Evolutionary conservation across 1,284 basidiomycete species (phyloP).

Genomic region (Tremellales sp.): DNA sequence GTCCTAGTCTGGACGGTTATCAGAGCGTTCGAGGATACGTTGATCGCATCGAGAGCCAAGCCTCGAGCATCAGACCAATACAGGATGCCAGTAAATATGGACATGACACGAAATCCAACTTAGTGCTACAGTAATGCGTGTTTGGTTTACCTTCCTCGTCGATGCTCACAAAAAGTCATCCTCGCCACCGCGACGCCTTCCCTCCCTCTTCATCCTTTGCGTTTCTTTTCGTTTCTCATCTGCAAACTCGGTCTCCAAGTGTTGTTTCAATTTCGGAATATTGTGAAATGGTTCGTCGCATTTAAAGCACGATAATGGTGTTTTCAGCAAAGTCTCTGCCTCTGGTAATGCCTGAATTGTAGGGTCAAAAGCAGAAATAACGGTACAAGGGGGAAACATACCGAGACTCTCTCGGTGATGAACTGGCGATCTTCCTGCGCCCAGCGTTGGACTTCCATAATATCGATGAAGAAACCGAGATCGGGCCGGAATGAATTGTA

Average conservation of each 20-base stretch:
- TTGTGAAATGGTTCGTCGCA: conserved; percentile 62
- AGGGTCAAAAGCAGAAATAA: conserved; percentile 3
- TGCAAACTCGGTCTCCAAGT: conserved; percentile 43
- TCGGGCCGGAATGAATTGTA: conserved; percentile 90
- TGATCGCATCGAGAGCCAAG: no score
- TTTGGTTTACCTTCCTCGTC: no score
- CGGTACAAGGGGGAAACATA: conserved; percentile 1
- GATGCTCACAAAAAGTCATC: conserved; percentile 18
- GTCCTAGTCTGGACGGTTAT: no score
- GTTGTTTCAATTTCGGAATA: conserved; percentile 68
- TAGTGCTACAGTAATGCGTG: no score
- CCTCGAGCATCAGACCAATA: no score
- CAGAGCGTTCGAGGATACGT: no score
- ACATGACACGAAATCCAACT: no score
- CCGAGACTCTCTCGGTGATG: conserved; percentile 15
- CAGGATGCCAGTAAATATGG: no score
- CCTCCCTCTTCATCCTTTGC: conserved; percentile 16
- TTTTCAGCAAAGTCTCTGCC: conserved; percentile 63
- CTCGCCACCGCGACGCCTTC: conserved; percentile 22
- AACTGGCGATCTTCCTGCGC: conserved; percentile 56
- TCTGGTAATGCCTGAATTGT: conserved; percentile 51
- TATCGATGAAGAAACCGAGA: conserved; percentile 77
- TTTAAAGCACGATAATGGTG: conserved; percentile 63
- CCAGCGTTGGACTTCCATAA: conserved; percentile 71
- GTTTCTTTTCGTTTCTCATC: conserved; percentile 46